Base-by-base conservation (phyloP, 495 filamentous ascomycete species). In the Trypethelium eluteriae region DNA sequence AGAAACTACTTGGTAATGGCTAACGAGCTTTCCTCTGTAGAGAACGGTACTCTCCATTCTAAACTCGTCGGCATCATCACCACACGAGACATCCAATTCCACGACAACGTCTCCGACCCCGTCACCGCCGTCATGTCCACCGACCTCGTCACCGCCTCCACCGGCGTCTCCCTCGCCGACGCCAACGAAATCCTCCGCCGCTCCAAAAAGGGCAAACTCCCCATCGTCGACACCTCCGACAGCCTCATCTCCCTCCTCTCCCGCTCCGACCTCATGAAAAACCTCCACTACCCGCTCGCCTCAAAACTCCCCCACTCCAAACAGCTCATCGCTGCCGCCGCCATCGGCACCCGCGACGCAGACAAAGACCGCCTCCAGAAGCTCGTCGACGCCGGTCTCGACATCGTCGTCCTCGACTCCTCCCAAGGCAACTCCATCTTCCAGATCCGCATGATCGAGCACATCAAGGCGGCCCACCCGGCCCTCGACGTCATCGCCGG, bases 161-260 rank as follows among this genome's bases (percentile, higher is more conserved):
- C 86, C 66, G 95, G 94, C 53, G 92, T 95, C 62, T 90, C 85
- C 56, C 84, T 99, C 34, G 73, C 84, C 63, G 91, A 96, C 78
- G 94, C 94, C 70, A 99, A 99, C 78, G 84, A 85, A 63, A 94
- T 98, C 71, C 88, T 99, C 32, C 88, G 90, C 72, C 85, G 88
- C 75, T 98, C 95, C 38, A 97, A 97, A 86, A 99, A 98, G 82
- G 94, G 94, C 79, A 99, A 99, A 81, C 87, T 99, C 59, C 94
- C 95, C 47, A 96, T 98, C 69, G 88, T 99, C 39, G 95, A 99
- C 76, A 77, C 84, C 46, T 79, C 88, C 38, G 89, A 88, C 67
- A 96, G 96, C 80, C 85, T 98, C 35, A 87, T 96, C 50, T 94
- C 94, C 39, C 88, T 99, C 76, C 90, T 99, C 71, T 96, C 93